phyloP scores from a whole-genome alignment of 2,329 filamentous ascomycete species.

The Fusarium sp. region DNA sequence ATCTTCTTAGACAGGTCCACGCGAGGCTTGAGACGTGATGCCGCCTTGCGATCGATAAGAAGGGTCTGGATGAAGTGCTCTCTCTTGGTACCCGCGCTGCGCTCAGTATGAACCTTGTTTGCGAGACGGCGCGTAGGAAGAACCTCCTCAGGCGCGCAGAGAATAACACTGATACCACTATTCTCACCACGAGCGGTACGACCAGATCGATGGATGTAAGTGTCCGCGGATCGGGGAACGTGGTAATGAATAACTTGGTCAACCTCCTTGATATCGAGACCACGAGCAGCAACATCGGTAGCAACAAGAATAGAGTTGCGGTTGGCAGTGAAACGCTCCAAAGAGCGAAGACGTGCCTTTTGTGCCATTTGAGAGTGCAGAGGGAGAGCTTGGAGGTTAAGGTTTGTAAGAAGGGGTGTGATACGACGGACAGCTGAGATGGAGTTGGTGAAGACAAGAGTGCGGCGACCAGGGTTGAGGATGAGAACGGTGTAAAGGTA shows the following conservation, averaged over 20 bases:
- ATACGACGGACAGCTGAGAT: constrained; percentile 92
- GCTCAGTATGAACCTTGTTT: constrained; percentile 83
- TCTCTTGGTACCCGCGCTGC: constrained; percentile 58
- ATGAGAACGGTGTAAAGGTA: constrained; percentile 91
- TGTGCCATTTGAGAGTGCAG: constrained; percentile 96
- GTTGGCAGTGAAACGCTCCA: constrained; percentile 85
- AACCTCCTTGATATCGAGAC: constrained; percentile 91
- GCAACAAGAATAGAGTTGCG: constrained; percentile 81
- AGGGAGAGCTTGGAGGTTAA: constrained; percentile 79
- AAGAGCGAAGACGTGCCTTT: constrained; percentile 91
- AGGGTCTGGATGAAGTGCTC: constrained; percentile 82
- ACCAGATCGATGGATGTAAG: constrained; percentile 94
- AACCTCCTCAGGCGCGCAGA: constrained; percentile 93
- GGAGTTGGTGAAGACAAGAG: constrained; percentile 94
- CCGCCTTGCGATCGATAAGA: constrained; percentile 84
- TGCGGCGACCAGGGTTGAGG: constrained; percentile 82
- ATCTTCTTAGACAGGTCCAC: constrained; percentile 87
- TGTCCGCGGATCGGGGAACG: constrained; percentile 88
- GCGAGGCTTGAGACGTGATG: constrained; percentile 79
- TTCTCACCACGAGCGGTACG: constrained; percentile 88
- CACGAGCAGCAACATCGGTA: constrained; percentile 92
- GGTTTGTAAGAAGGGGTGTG: constrained; percentile 83
- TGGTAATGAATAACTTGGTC: constrained; percentile 96
- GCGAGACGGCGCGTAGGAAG: constrained; percentile 84
- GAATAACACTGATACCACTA: constrained; percentile 83